A percentile compares a stretch with the other conserved stretches of the same genome.
Conservation (phyloP, 2,329 filamentous ascomycete genomes). For the Penicillium rolfsii region DNA sequence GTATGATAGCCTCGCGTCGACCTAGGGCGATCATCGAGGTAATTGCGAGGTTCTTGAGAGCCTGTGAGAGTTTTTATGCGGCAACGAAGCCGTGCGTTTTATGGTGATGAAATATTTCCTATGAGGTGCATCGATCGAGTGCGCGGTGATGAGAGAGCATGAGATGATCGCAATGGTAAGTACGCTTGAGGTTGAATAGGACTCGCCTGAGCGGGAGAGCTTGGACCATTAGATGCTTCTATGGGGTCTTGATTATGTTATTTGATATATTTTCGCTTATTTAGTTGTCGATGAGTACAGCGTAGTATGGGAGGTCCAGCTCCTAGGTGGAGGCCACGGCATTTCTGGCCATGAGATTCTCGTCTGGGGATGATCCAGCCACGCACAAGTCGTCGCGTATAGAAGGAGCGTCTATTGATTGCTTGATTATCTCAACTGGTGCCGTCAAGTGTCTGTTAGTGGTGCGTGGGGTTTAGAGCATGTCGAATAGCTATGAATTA, state of each 20-base stretch:
- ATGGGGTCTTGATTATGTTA: not conserved
- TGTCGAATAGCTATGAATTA: not conserved
- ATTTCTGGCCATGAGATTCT: not conserved
- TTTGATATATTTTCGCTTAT: not conserved
- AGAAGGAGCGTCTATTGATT: not conserved
- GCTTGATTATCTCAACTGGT: not conserved
- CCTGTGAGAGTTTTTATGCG: not conserved
- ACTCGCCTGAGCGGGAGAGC: not conserved
- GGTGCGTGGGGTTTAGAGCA: not conserved
- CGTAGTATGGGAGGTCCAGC: not conserved
- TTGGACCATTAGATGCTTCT: not conserved
- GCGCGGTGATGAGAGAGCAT: not conserved
- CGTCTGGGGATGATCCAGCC: not conserved
- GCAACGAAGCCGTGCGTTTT: conserved; percentile 2
- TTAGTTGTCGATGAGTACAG: not conserved
- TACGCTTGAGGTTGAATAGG: not conserved
- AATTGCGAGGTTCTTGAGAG: not conserved
- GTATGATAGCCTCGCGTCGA: not conserved
- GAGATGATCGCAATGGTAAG: not conserved
- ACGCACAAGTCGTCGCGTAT: not conserved
- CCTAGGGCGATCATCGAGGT: not conserved
- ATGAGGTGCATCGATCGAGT: no score
- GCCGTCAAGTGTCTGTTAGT: not conserved
- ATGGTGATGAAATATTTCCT: not conserved
- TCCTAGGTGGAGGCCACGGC: not conserved